These are phyloP conservation scores for Spatholobus suberectus DNA, from an alignment of 306 rosid genomes.

Conservation along the genomic window DNA sequence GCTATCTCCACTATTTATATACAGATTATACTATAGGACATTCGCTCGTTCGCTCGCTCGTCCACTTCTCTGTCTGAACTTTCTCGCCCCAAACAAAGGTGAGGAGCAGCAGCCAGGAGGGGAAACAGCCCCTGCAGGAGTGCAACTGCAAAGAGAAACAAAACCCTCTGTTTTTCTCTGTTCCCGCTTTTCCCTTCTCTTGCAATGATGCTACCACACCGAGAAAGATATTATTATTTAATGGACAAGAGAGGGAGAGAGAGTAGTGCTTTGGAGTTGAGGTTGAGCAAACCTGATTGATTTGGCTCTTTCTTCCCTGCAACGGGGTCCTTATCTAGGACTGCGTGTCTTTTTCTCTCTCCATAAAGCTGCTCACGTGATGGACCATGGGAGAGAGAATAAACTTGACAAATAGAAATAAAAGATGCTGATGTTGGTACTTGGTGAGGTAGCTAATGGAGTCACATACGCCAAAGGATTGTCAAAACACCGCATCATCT, in stretches of 20 bases:
- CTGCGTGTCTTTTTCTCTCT: constrained; percentile 46
- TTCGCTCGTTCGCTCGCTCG: not conserved
- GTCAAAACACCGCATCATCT: not conserved
- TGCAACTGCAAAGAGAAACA: constrained; percentile 49
- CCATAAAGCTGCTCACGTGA: constrained; percentile 62
- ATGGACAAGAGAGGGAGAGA: constrained; percentile 6
- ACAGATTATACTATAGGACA: not conserved
- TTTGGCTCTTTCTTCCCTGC: constrained; percentile 32
- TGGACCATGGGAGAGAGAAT: constrained; percentile 37
- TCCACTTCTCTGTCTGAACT: no score
- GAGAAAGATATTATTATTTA: constrained; percentile 11
- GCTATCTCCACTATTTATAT: constrained; percentile 23
- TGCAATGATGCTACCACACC: constrained; percentile 42
- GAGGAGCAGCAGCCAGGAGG: no score
- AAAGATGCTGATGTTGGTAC: not conserved
- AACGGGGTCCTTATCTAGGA: constrained; percentile 22
- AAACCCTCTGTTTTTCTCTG: constrained; percentile 40
- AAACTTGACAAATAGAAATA: constrained; percentile 2
- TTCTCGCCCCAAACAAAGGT: no score
- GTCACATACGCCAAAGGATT: not conserved
- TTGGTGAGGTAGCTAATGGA: not conserved
- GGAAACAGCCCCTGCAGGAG: constrained; percentile 27
- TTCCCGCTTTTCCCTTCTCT: constrained; percentile 35
- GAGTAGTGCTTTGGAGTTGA: not conserved
- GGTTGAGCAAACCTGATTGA: constrained; percentile 23